Evolutionary conservation across 2,329 filamentous ascomycete genomes (phyloP).

Genomic region (Aureobasidium sp.): DNA sequence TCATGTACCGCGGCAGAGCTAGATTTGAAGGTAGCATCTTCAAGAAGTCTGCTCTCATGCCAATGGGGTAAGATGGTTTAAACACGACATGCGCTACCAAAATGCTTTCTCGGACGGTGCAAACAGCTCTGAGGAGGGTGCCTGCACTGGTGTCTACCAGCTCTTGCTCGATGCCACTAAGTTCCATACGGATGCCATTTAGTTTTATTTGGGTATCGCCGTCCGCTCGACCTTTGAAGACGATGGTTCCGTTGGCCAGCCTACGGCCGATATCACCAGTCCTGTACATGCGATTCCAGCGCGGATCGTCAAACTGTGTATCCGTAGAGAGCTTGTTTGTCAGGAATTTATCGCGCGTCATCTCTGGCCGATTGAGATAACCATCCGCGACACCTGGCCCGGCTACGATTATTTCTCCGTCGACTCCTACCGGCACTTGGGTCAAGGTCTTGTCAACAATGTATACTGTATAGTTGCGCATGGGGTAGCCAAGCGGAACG

Average conservation of each 20-base stretch:
- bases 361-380: slow-evolving; percentile 28
- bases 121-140: no score
- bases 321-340: not conserved
- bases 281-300: slow-evolving; percentile 26
- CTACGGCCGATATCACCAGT: slow-evolving; percentile 27
- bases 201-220: slow-evolving; percentile 44
- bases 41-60: not conserved
- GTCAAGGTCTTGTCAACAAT: slow-evolving; percentile 36
- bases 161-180: slow-evolving; percentile 39
- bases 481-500: slow-evolving; percentile 20
- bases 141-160: no score
- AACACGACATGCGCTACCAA: not conserved
- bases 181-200: slow-evolving; percentile 40
- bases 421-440: slow-evolving; percentile 34
- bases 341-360: slow-evolving; percentile 5
- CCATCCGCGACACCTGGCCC: slow-evolving; percentile 33
- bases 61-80: not conserved
- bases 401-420: slow-evolving; percentile 40
- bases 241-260: slow-evolving; percentile 29
- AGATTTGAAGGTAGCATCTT: not conserved
- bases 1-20: not conserved
- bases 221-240: slow-evolving; percentile 33
- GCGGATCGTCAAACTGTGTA: slow-evolving; percentile 34
- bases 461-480: slow-evolving; percentile 35
- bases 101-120: not conserved